phyloP scores from a whole-genome alignment of 176 grass and related monocot species.

The Avena insularis region DNA sequence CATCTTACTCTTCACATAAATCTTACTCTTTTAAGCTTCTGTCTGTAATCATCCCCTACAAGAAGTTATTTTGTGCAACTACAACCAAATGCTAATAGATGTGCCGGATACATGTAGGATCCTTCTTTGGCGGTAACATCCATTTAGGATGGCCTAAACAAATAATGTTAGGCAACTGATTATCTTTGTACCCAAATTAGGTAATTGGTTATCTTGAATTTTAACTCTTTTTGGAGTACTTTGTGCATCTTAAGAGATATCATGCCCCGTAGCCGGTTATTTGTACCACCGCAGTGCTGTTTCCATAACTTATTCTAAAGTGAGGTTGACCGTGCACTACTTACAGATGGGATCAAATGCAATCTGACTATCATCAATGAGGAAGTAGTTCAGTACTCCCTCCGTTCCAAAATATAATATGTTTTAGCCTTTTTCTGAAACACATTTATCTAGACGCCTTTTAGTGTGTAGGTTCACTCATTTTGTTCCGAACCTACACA shows the following conservation, averaged over 20 bases:
- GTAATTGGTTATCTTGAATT: slow-evolving; percentile 19
- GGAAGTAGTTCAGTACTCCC: background rate
- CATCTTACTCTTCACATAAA: background rate
- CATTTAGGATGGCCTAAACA: slow-evolving; percentile 24
- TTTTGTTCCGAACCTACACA: no score
- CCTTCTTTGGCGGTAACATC: slow-evolving; percentile 2
- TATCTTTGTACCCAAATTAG: background rate
- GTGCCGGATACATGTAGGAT: slow-evolving; percentile 14
- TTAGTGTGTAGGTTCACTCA: no score
- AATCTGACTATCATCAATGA: background rate
- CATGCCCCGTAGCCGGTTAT: background rate
- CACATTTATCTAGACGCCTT: no score
- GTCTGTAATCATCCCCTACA: background rate
- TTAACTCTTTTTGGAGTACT: background rate
- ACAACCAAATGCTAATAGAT: slow-evolving; percentile 15
- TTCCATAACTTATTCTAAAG: background rate
- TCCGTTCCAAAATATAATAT: no score
- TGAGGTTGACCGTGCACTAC: background rate
- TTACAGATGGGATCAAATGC: slow-evolving; percentile 19
- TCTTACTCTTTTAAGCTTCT: slow-evolving; percentile 30
- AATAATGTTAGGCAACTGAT: background rate
- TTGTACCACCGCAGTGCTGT: background rate
- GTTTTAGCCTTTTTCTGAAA: no score
- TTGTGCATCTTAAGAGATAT: slow-evolving; percentile 12
- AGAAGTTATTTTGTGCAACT: slow-evolving; percentile 19